phyloP scores from a whole-genome alignment of 1,284 basidiomycete species.

The Polyporus tsugae region DNA sequence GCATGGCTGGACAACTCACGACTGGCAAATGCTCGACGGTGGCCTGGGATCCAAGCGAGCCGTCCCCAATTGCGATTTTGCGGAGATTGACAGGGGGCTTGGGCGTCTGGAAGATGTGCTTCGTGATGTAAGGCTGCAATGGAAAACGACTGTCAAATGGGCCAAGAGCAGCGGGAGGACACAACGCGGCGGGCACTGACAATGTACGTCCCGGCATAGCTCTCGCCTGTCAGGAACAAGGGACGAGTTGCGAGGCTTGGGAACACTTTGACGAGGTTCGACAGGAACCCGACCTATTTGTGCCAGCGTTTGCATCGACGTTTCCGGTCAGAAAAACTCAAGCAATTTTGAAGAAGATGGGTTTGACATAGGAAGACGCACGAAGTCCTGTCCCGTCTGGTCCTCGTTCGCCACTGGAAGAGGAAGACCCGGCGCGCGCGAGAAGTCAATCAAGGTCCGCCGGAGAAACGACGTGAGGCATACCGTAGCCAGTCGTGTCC shows the following conservation, averaged over 20 bases:
- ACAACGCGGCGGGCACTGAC: slow-evolving; percentile 42
- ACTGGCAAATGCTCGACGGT: slow-evolving; percentile 63
- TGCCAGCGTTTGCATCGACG: slow-evolving; percentile 1
- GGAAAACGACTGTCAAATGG: background rate
- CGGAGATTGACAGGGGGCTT: slow-evolving; percentile 70
- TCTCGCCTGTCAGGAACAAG: slow-evolving; percentile 42
- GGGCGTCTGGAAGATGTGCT: slow-evolving; percentile 64
- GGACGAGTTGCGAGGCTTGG: slow-evolving; percentile 40
- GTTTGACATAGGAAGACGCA: slow-evolving; percentile 43
- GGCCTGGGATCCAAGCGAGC: slow-evolving; percentile 58
- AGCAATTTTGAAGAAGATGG: background rate
- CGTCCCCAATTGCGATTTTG: slow-evolving; percentile 75
- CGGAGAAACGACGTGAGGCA: slow-evolving; percentile 3
- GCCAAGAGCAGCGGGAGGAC: background rate
- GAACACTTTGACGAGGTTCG: slow-evolving; percentile 41
- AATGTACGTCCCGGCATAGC: slow-evolving; percentile 43
- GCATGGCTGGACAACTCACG: slow-evolving; percentile 35
- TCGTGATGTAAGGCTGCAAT: slow-evolving; percentile 68
- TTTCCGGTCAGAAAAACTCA: slow-evolving; percentile 14
- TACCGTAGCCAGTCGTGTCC: slow-evolving; percentile 50
- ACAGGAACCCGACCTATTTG: slow-evolving; percentile 36
- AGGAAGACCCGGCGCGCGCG: background rate
- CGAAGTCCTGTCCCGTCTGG: slow-evolving; percentile 74
- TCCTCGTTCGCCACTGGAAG: slow-evolving; percentile 65
- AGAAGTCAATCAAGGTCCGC: background rate